Evolutionary conservation across 768 basidiomycete genomes (phyloP).

Genomic region (Mycena maculata): DNA sequence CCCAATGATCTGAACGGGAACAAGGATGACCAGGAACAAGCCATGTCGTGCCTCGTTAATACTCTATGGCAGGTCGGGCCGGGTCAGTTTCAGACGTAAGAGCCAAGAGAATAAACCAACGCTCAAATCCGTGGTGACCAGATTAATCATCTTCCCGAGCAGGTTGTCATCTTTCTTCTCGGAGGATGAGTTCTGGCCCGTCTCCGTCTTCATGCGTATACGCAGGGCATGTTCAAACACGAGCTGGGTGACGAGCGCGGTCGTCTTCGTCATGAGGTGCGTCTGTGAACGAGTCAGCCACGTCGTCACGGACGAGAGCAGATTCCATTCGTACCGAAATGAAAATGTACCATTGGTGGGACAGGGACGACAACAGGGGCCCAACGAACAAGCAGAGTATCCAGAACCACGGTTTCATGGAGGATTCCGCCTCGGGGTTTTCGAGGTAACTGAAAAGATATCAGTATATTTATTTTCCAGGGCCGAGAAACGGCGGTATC

Average conservation of each 20-base stretch:
- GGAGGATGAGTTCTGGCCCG: conserved; percentile 2
- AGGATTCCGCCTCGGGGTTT: conserved; percentile 57
- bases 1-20: conserved; percentile 53
- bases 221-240: conserved; percentile 65
- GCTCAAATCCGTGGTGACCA: conserved; percentile 69
- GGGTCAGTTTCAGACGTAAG: no score
- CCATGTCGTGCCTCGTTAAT: conserved; percentile 13
- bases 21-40: conserved; percentile 4
- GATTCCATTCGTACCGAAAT: conserved; percentile 59
- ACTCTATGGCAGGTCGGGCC: background rate
- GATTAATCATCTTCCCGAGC: conserved; percentile 80
- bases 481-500: conserved; percentile 14
- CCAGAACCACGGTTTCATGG: conserved; percentile 80
- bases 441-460: conserved; percentile 65
- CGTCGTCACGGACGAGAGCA: conserved; percentile 43
- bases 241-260: conserved; percentile 57
- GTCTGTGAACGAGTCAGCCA: conserved; percentile 53
- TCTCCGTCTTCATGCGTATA: conserved; percentile 67
- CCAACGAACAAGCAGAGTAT: conserved; percentile 63
- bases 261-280: conserved; percentile 57
- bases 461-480: background rate
- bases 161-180: conserved; percentile 52
- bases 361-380: conserved; percentile 54
- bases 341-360: conserved; percentile 68
- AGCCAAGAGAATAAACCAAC: no score